Percentiles rank a stretch among this genome's conserved stretches.
phyloP scores from a whole-genome alignment of 1,139 yeast genomes.

The Candida albicans region DNA sequence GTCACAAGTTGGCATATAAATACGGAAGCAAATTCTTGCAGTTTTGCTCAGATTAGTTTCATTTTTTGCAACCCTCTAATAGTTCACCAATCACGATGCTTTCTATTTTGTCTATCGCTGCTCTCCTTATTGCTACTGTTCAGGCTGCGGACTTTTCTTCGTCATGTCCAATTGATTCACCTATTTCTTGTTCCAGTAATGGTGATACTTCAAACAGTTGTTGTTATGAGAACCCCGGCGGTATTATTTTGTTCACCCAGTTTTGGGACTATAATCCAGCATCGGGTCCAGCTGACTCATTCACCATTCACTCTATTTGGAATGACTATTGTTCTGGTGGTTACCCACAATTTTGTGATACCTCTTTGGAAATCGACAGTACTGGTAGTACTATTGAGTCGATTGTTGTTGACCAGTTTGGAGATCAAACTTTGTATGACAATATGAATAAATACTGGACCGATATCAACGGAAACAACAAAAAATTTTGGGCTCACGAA shows the following conservation, averaged over 20 bases:
- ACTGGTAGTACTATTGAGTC: slow-evolving; percentile 42
- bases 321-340: slow-evolving; percentile 47
- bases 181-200: slow-evolving; percentile 57
- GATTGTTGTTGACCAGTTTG: slow-evolving; percentile 49
- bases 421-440: slow-evolving; percentile 50
- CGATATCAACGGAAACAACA: slow-evolving; percentile 69
- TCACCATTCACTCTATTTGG: slow-evolving; percentile 65
- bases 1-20: not conserved
- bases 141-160: slow-evolving; percentile 3
- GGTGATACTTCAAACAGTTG: slow-evolving; percentile 45
- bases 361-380: slow-evolving; percentile 46
- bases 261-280: slow-evolving; percentile 94
- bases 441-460: slow-evolving; percentile 72
- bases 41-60: not conserved
- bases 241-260: slow-evolving; percentile 81
- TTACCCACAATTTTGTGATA: slow-evolving; percentile 65
- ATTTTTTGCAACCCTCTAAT: not conserved
- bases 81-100: slow-evolving; percentile 2
- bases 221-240: slow-evolving; percentile 82
- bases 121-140: slow-evolving; percentile 6
- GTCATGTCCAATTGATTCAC: slow-evolving; percentile 63
- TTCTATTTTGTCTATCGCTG: slow-evolving; percentile 4
- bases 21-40: not conserved
- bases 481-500: slow-evolving; percentile 83
- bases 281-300: slow-evolving; percentile 75